Evolutionary conservation across 768 basidiomycete species (phyloP), one percentile per base, ranked within the genome.

Genomic region (Podaxis sp.): DNA sequence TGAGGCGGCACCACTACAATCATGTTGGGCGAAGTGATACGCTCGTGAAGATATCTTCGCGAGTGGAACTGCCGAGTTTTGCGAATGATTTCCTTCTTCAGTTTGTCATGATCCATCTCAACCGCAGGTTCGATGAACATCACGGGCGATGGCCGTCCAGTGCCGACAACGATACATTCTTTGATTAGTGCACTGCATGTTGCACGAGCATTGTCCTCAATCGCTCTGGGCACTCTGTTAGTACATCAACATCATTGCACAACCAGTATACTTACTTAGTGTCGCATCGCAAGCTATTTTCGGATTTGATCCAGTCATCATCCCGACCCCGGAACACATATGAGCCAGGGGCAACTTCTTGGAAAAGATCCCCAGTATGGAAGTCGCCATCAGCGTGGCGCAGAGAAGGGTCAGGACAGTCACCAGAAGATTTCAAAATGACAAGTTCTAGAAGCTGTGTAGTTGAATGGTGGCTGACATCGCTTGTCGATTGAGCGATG

Each of bases 291-390:
- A 91, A 76, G 69, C 89, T 87, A 70, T 84, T 89, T 70, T 89
- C 87, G 42, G 86, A 87, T 76, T 92, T 92, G 72, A 92, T 92
- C 90, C 90, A 92, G 73, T 93, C 90, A 66, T 93, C 90, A 64
- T 90, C 85, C 42, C 90, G 83, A 22, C 91, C 91, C 39, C 87
- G 83, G 65, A 83, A 89, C 52, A 84, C 70, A 70, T 87, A 92
- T 67, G 74, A 76, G 0, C 88, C 88, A 1, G 84, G 79, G 2
- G 75, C 66, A n/a, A 79, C 77, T 72, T 90, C 86, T 68, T 84
- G 82, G 78, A 92, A 92, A 11, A 93, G 76, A 72, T 93, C 91
- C 1, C 91, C 91, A 17, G 91, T 92, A 71, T 90, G 90, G 75
- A 89, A 90, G 69, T 89, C 79, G 4, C 89, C 89, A 69, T 92